These are phyloP conservation scores for Spencermartinsiella ligniputridi DNA, from an alignment of 1,139 yeast genomes.

Conservation along the genomic window DNA sequence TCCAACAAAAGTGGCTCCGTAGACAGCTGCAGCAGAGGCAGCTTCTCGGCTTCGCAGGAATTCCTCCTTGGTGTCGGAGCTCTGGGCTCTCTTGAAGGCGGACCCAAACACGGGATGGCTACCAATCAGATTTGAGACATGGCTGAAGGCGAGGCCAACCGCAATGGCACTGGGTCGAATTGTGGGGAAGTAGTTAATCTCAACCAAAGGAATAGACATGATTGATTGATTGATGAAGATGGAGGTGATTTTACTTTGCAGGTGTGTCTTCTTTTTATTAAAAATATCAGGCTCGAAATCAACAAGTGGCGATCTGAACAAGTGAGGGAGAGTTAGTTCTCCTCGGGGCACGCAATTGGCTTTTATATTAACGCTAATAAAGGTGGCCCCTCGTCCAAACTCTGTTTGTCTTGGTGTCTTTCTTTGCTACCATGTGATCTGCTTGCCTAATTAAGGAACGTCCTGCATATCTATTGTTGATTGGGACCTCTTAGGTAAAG, in stretches of 20 bases:
- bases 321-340: no score
- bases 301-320: neutral
- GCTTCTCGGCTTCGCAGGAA: conserved; percentile 37
- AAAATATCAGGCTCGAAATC: no score
- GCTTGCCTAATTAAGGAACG: neutral
- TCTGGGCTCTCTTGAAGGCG: conserved; percentile 36
- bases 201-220: conserved; percentile 9
- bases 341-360: neutral
- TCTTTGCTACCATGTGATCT: conserved; percentile 1
- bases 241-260: no score
- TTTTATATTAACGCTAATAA: neutral
- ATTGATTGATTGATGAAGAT: neutral
- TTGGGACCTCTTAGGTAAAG: no score
- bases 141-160: conserved; percentile 39
- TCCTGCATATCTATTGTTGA: no score
- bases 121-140: conserved; percentile 34
- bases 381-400: neutral
- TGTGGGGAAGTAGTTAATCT: conserved; percentile 19
- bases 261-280: no score
- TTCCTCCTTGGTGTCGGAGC: conserved; percentile 33
- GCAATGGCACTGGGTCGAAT: conserved; percentile 34
- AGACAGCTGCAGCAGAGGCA: conserved; percentile 34
- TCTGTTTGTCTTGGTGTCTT: neutral
- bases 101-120: conserved; percentile 40
- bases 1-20: conserved; percentile 34